Evolutionary conservation across 228 moss, liverwort and hornwort genomes (phyloP).

Genomic region (Sphagnum fallax): DNA sequence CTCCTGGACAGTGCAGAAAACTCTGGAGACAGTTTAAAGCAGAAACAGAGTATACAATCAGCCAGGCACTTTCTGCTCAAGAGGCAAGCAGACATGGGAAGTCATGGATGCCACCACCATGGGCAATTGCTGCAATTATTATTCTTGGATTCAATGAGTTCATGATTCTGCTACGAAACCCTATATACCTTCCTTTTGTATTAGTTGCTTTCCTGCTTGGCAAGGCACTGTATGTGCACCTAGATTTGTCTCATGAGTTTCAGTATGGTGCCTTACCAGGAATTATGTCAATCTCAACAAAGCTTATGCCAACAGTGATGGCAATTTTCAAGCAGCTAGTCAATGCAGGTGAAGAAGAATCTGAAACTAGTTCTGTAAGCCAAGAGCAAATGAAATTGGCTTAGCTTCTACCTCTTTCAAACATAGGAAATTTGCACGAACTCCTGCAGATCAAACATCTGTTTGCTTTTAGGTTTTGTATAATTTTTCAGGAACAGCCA

Average conservation of each 20-base stretch:
- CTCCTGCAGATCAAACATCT: no score
- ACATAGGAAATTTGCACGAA: no score
- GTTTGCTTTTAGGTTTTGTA: no score
- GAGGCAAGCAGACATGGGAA: constrained; percentile 57
- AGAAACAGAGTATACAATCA: constrained; percentile 82
- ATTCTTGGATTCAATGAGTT: constrained; percentile 90
- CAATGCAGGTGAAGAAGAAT: constrained; percentile 32
- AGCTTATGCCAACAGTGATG: constrained; percentile 68
- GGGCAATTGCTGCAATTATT: constrained; percentile 81
- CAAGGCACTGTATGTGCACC: constrained; percentile 79
- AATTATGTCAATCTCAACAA: constrained; percentile 54
- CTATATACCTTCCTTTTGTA: constrained; percentile 60
- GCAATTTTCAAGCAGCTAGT: constrained; percentile 65
- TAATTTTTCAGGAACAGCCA: no score
- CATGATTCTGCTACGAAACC: constrained; percentile 81
- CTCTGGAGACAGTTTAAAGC: constrained; percentile 94
- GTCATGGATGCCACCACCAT: constrained; percentile 83
- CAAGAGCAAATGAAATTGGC: no score
- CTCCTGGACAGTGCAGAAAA: constrained; percentile 70
- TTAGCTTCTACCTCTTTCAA: no score
- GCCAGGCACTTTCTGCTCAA: constrained; percentile 82
- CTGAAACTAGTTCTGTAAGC: no score
- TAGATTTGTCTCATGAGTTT: constrained; percentile 65
- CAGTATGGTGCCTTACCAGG: constrained; percentile 74
- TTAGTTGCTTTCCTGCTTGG: constrained; percentile 62